These are phyloP conservation scores for Lodderomyces jiufengensis DNA, from an alignment of 1,139 yeast species.

Conservation along the genomic window DNA sequence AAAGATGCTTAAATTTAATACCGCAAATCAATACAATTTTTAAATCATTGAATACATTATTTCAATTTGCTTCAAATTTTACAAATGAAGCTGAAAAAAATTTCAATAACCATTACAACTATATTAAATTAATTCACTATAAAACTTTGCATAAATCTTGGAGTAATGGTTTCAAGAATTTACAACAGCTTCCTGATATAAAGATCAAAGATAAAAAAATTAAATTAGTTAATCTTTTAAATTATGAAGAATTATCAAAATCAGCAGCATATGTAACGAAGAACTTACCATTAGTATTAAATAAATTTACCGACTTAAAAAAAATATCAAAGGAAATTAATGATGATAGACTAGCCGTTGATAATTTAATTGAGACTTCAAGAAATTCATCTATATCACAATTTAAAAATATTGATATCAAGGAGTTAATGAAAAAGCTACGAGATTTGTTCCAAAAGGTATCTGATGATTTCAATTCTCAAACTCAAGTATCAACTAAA, in stretches of 20 bases:
- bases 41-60: conserved; percentile 51
- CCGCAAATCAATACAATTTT: conserved; percentile 40
- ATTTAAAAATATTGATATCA: conserved; percentile 22
- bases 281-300: conserved; percentile 30
- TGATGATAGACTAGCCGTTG: conserved; percentile 27
- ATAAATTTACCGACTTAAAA: conserved; percentile 41
- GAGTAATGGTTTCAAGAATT: conserved; percentile 38
- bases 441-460: background rate
- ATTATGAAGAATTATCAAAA: conserved; percentile 20
- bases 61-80: conserved; percentile 56
- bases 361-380: conserved; percentile 29
- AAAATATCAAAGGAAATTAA: conserved; percentile 24
- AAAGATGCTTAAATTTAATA: conserved; percentile 18
- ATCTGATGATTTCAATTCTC: background rate
- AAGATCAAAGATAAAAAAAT: conserved; percentile 15
- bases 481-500: background rate
- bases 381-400: conserved; percentile 33
- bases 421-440: conserved; percentile 6
- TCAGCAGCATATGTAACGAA: conserved; percentile 23
- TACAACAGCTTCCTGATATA: conserved; percentile 35
- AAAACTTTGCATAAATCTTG: conserved; percentile 50
- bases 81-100: conserved; percentile 49
- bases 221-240: conserved; percentile 24
- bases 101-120: conserved; percentile 47
- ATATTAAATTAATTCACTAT: conserved; percentile 42